These are phyloP conservation scores for Crepidotus variabilis DNA, from an alignment of 768 basidiomycete genomes.

Conservation along the genomic window DNA sequence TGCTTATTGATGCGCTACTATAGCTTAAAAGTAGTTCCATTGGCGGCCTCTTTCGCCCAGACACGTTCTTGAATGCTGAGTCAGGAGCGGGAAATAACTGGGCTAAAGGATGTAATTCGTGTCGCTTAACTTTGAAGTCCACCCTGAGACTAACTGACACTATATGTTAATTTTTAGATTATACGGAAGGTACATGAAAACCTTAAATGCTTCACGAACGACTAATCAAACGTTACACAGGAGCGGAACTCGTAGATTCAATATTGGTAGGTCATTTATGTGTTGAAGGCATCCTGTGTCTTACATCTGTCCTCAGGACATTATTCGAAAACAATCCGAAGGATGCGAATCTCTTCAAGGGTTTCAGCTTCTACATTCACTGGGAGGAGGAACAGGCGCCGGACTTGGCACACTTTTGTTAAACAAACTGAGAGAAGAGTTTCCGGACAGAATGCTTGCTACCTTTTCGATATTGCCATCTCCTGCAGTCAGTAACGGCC, in stretches of 20 bases:
- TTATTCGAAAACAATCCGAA: constrained; percentile 79
- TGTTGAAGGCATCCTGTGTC: neutral
- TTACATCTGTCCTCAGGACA: constrained; percentile 42
- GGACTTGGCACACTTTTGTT: constrained; percentile 80
- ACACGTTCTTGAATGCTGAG: constrained; percentile 70
- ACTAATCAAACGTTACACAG: constrained; percentile 29
- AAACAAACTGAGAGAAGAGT: constrained; percentile 77
- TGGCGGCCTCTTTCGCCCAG: constrained; percentile 80
- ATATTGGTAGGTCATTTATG: constrained; percentile 47
- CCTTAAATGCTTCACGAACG: neutral
- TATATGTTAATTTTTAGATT: constrained; percentile 43
- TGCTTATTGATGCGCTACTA: neutral
- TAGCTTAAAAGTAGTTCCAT: constrained; percentile 67
- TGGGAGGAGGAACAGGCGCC: constrained; percentile 90
- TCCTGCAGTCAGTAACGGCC: constrained; percentile 34
- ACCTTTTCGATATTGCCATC: constrained; percentile 53
- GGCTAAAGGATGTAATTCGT: constrained; percentile 87
- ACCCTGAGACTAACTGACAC: neutral
- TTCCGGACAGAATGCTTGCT: constrained; percentile 52
- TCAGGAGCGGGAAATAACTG: constrained; percentile 87
- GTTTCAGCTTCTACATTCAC: constrained; percentile 84
- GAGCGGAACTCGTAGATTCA: constrained; percentile 88
- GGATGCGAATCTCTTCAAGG: constrained; percentile 85
- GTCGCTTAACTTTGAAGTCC: neutral
- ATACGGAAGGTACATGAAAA: constrained; percentile 69